Evolutionary conservation across 768 basidiomycete species (phyloP).

Genomic region (Tulasnella calospora): DNA sequence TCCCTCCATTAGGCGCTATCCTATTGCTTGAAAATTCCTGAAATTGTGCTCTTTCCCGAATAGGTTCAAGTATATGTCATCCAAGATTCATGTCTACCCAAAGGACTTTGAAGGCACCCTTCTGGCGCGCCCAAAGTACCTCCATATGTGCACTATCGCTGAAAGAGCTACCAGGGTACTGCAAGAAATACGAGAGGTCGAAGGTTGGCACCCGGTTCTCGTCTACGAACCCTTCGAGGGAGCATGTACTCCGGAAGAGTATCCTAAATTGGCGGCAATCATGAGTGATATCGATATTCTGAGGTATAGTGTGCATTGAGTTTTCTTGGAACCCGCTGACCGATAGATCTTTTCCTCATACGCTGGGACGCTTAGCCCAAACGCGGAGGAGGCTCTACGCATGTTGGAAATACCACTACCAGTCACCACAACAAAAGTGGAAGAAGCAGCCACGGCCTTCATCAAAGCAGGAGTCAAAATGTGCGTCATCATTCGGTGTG

Average conservation of each 20-base stretch:
- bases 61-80: slow-evolving; percentile 76
- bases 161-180: slow-evolving; percentile 61
- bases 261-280: slow-evolving; percentile 58
- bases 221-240: slow-evolving; percentile 89
- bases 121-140: slow-evolving; percentile 46
- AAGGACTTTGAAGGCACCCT: slow-evolving; percentile 54
- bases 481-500: slow-evolving; percentile 70
- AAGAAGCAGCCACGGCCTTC: slow-evolving; percentile 61
- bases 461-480: slow-evolving; percentile 51
- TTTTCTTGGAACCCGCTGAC: background rate
- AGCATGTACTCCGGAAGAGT: slow-evolving; percentile 70
- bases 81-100: slow-evolving; percentile 65
- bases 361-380: slow-evolving; percentile 51
- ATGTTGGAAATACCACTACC: slow-evolving; percentile 54
- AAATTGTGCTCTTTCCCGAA: background rate
- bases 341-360: background rate
- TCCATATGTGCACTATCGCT: slow-evolving; percentile 88
- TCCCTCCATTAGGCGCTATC: background rate
- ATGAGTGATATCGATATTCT: slow-evolving; percentile 60
- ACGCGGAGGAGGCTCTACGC: slow-evolving; percentile 74
- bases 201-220: slow-evolving; percentile 58
- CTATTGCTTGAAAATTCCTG: slow-evolving; percentile 14
- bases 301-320: slow-evolving; percentile 45
- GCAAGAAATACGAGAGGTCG: slow-evolving; percentile 51
- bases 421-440: slow-evolving; percentile 51